These are phyloP conservation scores for Vanrija sp. DNA, from an alignment of 1,284 basidiomycete species.

Conservation along the genomic window DNA sequence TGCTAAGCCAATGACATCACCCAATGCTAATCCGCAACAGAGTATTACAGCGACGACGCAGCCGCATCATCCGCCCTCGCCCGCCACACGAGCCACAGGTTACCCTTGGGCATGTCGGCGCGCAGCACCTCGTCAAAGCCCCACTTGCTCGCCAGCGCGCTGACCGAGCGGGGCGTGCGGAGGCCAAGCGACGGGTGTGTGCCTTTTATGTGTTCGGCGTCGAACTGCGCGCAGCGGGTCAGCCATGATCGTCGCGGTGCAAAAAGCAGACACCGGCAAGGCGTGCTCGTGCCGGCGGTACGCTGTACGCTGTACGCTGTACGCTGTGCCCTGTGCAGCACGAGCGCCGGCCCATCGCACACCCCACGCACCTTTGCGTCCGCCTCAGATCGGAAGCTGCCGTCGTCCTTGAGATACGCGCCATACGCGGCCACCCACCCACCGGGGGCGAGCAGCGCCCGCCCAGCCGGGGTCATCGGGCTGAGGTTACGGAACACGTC, in stretches of 20 bases:
- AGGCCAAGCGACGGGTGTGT: conserved; percentile 28
- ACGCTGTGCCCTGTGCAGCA: neutral
- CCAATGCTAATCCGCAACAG: too few relatives aligned
- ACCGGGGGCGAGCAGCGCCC: conserved; percentile 6
- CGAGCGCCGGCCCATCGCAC: neutral
- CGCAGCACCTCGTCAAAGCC: conserved; percentile 30
- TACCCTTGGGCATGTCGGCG: conserved; percentile 38
- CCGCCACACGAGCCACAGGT: conserved; percentile 39
- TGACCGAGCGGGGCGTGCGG: conserved; percentile 25
- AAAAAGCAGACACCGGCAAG: neutral
- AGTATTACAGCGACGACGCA: too few relatives aligned
- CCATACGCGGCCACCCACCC: conserved; percentile 40
- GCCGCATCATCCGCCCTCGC: too few relatives aligned
- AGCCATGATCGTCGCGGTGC: neutral
- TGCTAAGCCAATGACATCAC: too few relatives aligned
- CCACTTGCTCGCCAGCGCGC: conserved; percentile 27
- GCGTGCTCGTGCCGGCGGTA: neutral
- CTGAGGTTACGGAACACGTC: conserved; percentile 36
- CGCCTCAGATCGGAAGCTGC: conserved; percentile 25
- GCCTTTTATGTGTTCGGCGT: conserved; percentile 26
- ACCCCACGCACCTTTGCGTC: conserved; percentile 31
- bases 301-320: neutral
- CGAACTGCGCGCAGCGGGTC: conserved; percentile 25
- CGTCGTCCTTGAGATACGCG: conserved; percentile 35
- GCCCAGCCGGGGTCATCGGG: conserved; percentile 7